Percentiles rank a stretch among this genome's conserved stretches.
phyloP scores from a whole-genome alignment of 2,329 filamentous ascomycete genomes.

The Parafenestella ontariensis region DNA sequence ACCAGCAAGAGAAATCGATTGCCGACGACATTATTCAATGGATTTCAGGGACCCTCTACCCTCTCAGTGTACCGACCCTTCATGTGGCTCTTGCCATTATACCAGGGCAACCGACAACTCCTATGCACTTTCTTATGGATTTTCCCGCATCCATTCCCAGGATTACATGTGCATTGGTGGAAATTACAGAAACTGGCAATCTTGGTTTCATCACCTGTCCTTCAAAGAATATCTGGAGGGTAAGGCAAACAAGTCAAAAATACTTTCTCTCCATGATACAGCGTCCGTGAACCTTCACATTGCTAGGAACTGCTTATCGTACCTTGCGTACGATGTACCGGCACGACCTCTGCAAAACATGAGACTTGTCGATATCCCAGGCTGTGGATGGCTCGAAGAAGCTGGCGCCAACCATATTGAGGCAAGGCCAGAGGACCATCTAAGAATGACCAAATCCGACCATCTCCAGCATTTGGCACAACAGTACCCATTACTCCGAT shows the following conservation, averaged over 20 bases:
- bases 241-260: background rate
- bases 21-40: background rate
- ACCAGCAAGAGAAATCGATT: background rate
- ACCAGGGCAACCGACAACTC: background rate
- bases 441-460: background rate
- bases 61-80: background rate
- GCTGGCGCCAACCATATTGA: background rate
- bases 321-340: background rate
- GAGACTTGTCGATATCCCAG: background rate
- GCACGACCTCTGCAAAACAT: background rate
- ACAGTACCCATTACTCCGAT: background rate
- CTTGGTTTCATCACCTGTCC: background rate
- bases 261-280: background rate
- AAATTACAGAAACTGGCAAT: background rate
- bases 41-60: background rate
- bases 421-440: background rate
- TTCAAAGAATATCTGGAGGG: background rate
- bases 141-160: background rate
- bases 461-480: background rate
- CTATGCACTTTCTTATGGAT: background rate
- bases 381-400: background rate
- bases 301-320: background rate
- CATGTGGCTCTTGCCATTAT: background rate
- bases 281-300: background rate
- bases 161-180: background rate